Conservation (phyloP, 2,329 filamentous ascomycete species). For the Ambrosiella xylebori region DNA sequence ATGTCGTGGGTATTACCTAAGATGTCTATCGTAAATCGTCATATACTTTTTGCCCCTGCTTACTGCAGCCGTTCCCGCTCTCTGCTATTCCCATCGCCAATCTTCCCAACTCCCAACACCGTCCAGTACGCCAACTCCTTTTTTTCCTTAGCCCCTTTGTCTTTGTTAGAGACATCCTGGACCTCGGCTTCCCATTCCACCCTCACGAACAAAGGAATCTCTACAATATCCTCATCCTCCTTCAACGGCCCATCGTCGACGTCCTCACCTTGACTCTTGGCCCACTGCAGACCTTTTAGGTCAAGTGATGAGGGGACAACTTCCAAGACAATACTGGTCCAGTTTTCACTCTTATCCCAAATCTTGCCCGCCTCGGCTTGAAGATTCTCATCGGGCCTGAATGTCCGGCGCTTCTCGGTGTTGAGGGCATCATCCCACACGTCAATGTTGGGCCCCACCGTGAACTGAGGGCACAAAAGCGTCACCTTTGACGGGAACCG, state of each 20-base stretch:
- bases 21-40: conserved; percentile 13
- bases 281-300: conserved; percentile 21
- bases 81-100: conserved; percentile 32
- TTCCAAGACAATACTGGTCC: conserved; percentile 86
- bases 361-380: conserved; percentile 73
- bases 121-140: conserved; percentile 92
- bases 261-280: conserved; percentile 15
- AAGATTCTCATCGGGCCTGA: conserved; percentile 17
- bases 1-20: conserved; percentile 2
- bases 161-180: conserved; percentile 38
- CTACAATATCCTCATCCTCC: conserved; percentile 49
- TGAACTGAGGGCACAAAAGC: conserved; percentile 84
- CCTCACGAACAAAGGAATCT: conserved; percentile 87
- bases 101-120: conserved; percentile 72
- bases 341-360: conserved; percentile 88
- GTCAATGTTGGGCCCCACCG: conserved; percentile 80
- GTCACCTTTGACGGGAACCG: conserved; percentile 67
- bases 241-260: conserved; percentile 30
- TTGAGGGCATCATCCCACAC: conserved; percentile 76
- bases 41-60: conserved; percentile 26
- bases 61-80: neutral
- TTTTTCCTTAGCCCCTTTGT: conserved; percentile 53
- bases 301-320: conserved; percentile 50
- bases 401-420: conserved; percentile 24
- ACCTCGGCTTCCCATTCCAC: conserved; percentile 74